phyloP scores from a whole-genome alignment of 2,329 filamentous ascomycete species.

The Paracorniculantispora psalliotae region DNA sequence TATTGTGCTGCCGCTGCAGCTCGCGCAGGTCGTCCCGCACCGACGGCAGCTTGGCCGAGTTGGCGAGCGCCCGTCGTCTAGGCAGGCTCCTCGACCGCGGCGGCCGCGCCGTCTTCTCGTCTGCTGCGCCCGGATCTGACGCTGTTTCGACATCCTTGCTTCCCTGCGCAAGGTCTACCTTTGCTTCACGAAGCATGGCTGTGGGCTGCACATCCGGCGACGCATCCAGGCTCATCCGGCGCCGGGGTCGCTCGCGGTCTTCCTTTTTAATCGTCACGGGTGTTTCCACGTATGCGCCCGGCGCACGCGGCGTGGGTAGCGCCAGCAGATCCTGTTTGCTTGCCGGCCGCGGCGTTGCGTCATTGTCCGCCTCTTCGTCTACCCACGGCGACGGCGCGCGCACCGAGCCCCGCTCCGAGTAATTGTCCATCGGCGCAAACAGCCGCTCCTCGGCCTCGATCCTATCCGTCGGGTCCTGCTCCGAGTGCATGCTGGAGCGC shows the following conservation, averaged over 20 bases:
- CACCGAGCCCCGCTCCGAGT: constrained; percentile 51
- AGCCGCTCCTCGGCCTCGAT: constrained; percentile 53
- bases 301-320: constrained; percentile 50
- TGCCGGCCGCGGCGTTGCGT: constrained; percentile 41
- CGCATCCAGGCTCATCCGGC: constrained; percentile 2
- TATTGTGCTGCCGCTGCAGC: constrained; percentile 47
- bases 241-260: background rate
- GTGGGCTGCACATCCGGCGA: constrained; percentile 14
- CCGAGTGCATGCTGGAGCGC: constrained; percentile 44
- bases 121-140: constrained; percentile 18
- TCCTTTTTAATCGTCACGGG: constrained; percentile 43
- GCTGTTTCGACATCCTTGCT: constrained; percentile 25
- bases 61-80: constrained; percentile 42
- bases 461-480: constrained; percentile 50
- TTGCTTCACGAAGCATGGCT: constrained; percentile 23
- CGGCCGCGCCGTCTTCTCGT: constrained; percentile 3
- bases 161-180: constrained; percentile 21
- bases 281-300: constrained; percentile 54
- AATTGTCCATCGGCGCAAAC: constrained; percentile 50
- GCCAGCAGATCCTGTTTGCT: constrained; percentile 39
- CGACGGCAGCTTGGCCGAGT: constrained; percentile 49
- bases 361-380: constrained; percentile 25
- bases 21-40: constrained; percentile 52
- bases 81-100: constrained; percentile 36
- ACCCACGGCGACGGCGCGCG: constrained; percentile 41